These are phyloP conservation scores for Lumnitzera littorea DNA, from an alignment of 345 rosid genomes.

Conservation along the genomic window DNA sequence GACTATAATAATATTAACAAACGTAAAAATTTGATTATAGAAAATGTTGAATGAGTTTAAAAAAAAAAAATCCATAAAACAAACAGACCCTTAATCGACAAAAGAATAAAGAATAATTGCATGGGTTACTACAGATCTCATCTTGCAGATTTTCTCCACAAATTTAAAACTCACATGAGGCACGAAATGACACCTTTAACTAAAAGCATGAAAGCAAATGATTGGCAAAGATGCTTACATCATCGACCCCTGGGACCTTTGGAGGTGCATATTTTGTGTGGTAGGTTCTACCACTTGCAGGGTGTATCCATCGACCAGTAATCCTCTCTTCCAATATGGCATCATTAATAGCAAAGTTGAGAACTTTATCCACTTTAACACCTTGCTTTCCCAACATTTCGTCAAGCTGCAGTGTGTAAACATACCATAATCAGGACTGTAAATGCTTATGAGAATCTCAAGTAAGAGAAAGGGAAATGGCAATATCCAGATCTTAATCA, in stretches of 20 bases:
- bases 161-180: too few relatives aligned
- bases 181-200: background rate
- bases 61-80: too few relatives aligned
- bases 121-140: too few relatives aligned
- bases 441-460: background rate
- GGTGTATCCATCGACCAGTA: constrained; percentile 98
- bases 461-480: background rate
- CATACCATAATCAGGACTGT: background rate
- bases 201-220: constrained; percentile 2
- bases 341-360: constrained; percentile 91
- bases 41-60: too few relatives aligned
- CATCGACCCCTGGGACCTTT: constrained; percentile 76
- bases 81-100: too few relatives aligned
- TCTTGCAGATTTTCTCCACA: too few relatives aligned
- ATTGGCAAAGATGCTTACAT: constrained; percentile 45
- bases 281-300: constrained; percentile 90
- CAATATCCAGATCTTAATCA: constrained; percentile 2
- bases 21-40: too few relatives aligned
- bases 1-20: too few relatives aligned
- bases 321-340: constrained; percentile 91
- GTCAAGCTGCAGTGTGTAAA: constrained; percentile 56
- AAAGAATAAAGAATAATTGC: too few relatives aligned
- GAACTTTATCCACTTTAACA: constrained; percentile 69
- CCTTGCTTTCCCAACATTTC: constrained; percentile 92
- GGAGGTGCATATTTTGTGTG: constrained; percentile 93